These are phyloP conservation scores for Mycena rosella DNA, from an alignment of 768 basidiomycete species.

Conservation along the genomic window DNA sequence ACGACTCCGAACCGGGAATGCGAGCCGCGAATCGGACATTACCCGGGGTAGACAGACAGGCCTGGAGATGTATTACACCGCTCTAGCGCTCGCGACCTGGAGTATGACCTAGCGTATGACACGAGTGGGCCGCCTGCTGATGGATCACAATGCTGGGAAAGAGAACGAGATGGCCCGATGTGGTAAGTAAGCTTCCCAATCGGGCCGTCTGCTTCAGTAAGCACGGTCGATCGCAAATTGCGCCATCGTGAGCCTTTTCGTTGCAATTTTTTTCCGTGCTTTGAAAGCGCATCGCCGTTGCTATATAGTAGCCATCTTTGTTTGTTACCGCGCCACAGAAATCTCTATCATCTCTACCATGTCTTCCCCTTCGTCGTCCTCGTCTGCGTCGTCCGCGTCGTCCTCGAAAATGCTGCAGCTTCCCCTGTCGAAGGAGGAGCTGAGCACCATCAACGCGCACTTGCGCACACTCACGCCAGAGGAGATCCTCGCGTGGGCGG, in stretches of 20 bases:
- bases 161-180: too few species aligned
- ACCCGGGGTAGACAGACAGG: too few species aligned
- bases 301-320: conserved; percentile 7
- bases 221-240: conserved; percentile 4
- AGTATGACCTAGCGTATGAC: too few species aligned
- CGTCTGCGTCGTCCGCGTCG: conserved; percentile 40
- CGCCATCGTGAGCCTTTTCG: conserved; percentile 8
- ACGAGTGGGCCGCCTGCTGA: too few species aligned
- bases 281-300: conserved; percentile 9
- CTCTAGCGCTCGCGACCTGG: too few species aligned
- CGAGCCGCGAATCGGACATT: too few species aligned
- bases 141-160: too few species aligned
- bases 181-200: neutral
- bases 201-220: neutral
- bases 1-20: too few species aligned
- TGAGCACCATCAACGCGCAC: conserved; percentile 79
- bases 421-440: conserved; percentile 69
- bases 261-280: neutral
- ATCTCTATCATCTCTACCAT: too few species aligned
- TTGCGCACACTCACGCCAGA: conserved; percentile 81
- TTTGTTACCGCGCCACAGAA: neutral
- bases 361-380: conserved; percentile 41
- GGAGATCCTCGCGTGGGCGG: conserved; percentile 88
- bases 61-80: too few species aligned
- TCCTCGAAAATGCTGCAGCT: conserved; percentile 60